Evolutionary conservation across 768 basidiomycete genomes (phyloP).

Genomic region (Tulasnella sp.): DNA sequence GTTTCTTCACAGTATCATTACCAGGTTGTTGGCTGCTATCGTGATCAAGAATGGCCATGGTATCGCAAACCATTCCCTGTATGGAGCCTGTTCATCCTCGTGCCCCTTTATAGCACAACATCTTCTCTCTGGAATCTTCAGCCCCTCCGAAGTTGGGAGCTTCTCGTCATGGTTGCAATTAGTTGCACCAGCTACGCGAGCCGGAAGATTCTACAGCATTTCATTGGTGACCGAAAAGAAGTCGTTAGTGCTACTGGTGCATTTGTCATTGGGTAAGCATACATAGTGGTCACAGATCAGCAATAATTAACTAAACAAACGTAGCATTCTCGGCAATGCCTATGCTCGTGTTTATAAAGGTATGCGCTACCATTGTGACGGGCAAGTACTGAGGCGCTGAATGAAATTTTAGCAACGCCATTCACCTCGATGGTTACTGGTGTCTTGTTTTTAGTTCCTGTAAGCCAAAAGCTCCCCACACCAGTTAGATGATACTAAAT

Average conservation of each 20-base stretch:
- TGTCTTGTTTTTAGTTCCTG: slow-evolving; percentile 74
- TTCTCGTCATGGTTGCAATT: slow-evolving; percentile 73
- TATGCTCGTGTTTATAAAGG: slow-evolving; percentile 51
- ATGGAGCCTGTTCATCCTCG: slow-evolving; percentile 65
- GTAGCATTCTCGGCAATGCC: slow-evolving; percentile 49
- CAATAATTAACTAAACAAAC: too few relatives aligned
- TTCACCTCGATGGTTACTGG: slow-evolving; percentile 79
- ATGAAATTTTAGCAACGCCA: slow-evolving; percentile 56
- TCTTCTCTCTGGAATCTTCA: slow-evolving; percentile 69
- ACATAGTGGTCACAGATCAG: background rate
- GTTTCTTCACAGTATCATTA: slow-evolving; percentile 37
- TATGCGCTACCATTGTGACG: background rate
- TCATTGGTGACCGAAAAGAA: slow-evolving; percentile 68
- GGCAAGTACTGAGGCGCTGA: background rate
- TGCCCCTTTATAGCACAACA: slow-evolving; percentile 57
- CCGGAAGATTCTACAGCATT: slow-evolving; percentile 71
- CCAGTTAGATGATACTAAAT: too few relatives aligned
- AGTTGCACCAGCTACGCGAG: slow-evolving; percentile 66
- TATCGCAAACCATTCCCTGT: slow-evolving; percentile 65
- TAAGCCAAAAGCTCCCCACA: too few relatives aligned
- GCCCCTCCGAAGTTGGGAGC: slow-evolving; percentile 54
- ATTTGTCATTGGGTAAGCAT: slow-evolving; percentile 32
- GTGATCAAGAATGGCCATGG: slow-evolving; percentile 53
- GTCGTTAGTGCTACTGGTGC: slow-evolving; percentile 76
- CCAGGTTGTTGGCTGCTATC: slow-evolving; percentile 54